phyloP scores from a whole-genome alignment of 2,329 filamentous ascomycete species.

The Cladorrhinum sp. region DNA sequence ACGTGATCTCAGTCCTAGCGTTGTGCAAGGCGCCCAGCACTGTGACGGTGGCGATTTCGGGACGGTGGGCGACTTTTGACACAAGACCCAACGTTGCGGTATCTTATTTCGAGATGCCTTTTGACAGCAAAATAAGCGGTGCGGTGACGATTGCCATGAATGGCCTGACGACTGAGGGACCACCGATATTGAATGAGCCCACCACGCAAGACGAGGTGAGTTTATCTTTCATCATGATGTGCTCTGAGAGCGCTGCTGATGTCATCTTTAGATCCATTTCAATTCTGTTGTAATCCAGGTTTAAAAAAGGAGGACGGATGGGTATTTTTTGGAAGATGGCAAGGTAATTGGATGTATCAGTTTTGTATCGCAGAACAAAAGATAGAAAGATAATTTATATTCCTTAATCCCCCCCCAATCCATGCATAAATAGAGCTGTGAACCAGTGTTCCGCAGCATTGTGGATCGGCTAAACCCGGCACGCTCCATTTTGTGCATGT shows the following conservation, averaged over 20 bases:
- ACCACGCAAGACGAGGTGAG: conserved; percentile 16
- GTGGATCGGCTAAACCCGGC: conserved; percentile 17
- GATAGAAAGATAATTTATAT: background rate
- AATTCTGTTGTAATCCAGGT: conserved; percentile 9
- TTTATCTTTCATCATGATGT: conserved; percentile 30
- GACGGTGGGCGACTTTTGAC: conserved; percentile 31
- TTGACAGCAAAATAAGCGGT: conserved; percentile 37
- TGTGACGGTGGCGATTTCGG: conserved; percentile 39
- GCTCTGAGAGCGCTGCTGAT: conserved; percentile 30
- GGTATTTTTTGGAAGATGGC: background rate
- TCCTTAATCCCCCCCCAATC: background rate
- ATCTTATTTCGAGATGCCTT: conserved; percentile 38
- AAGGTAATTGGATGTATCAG: background rate
- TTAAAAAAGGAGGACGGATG: background rate
- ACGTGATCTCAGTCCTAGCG: conserved; percentile 44
- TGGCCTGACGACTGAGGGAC: conserved; percentile 37
- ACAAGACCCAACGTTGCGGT: conserved; percentile 31
- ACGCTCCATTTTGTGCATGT: too few relatives aligned
- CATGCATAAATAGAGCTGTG: background rate
- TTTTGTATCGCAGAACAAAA: background rate
- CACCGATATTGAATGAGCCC: conserved; percentile 35
- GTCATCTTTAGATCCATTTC: conserved; percentile 21
- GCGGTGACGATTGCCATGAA: conserved; percentile 39
- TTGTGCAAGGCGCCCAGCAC: conserved; percentile 33
- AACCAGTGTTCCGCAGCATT: background rate